Evolutionary conservation across 768 basidiomycete species (phyloP), one percentile per base, ranked within the genome.

Genomic region (Dacryopinax spathularia): DNA sequence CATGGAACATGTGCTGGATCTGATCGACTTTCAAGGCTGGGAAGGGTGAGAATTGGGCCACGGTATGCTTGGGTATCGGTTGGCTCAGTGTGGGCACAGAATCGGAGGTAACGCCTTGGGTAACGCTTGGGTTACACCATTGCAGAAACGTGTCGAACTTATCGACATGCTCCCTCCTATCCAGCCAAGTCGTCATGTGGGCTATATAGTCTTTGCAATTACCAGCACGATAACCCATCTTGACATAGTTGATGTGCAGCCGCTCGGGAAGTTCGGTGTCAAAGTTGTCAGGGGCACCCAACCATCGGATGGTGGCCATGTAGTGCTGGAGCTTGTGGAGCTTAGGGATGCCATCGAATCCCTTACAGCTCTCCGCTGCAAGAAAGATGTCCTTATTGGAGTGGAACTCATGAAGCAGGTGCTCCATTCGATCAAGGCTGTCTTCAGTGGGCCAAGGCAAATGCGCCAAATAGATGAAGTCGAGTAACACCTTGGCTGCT

Each of bases 221-320:
- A 1, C 68, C 69, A 7, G 73, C 68, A 27, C 69, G 20, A 20
- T 69, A 77, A 2, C 73, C 75, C 44, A 66, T 36, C 65, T 81
- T 80, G 1, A 77, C 75, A 43, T 70, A 73, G 66, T 80, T 73
- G 56, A 79, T 80, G 62, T 80, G 80, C 0, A 80, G 70, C 0
- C 73, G 72, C 66, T 79, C 77, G 0, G 73, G 65, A 0, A 43
- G 27, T 65, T 79, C 77, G 0, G 73, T 76, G 63, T 74, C 74
- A 66, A 69, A 74, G 60, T 73, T 73, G 61, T 76, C 73, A 0
- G 69, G 65, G 6, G 70, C 72, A 0, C 77, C 78, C 60, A 71
- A 72, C 1, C 33, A 36, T 2, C 60, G 48, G 18, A 78, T 75
- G 0, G 60, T 48, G 0, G 63, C n/a, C 0, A 56, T 34, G 62